phyloP scores from a whole-genome alignment of 805 yeast genomes.

The Candida palmyrensis region DNA sequence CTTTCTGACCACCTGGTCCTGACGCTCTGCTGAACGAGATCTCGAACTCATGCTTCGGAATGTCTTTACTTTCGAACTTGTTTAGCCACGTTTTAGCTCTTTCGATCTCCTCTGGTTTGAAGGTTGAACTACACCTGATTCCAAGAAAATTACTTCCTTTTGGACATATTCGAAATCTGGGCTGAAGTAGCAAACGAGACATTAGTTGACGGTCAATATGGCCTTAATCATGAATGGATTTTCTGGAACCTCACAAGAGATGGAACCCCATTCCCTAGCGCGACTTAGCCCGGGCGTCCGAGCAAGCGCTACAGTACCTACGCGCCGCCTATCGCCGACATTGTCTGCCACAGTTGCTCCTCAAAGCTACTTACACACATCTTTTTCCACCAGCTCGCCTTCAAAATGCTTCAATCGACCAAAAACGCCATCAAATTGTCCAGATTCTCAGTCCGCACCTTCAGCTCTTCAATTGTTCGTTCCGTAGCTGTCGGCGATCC shows the following conservation, averaged over 20 bases:
- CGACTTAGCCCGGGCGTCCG: no score
- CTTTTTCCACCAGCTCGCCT: background rate
- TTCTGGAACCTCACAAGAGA: no score
- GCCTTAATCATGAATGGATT: no score
- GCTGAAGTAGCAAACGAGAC: no score
- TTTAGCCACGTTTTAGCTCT: conserved; percentile 41
- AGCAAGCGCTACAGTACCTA: no score
- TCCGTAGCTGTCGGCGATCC: conserved; percentile 51
- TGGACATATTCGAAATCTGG: no score
- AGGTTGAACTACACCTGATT: no score
- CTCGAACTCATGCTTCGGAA: conserved; percentile 45
- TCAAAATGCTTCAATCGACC: conserved; percentile 12
- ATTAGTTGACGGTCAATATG: no score
- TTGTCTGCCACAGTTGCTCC: background rate
- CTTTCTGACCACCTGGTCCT: conserved; percentile 89
- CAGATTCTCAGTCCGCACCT: conserved; percentile 11
- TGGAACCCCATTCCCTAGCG: no score
- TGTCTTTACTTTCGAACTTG: conserved; percentile 16
- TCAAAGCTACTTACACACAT: background rate
- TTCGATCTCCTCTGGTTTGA: conserved; percentile 20
- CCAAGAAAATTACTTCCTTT: no score
- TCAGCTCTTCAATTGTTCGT: conserved; percentile 14
- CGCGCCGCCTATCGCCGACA: no score
- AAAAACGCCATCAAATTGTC: conserved; percentile 1
- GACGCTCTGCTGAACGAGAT: conserved; percentile 54